Percentiles rank a stretch among this genome's conserved stretches.
Conservation (phyloP, 306 rosid species). For the Inga oerstediana region DNA sequence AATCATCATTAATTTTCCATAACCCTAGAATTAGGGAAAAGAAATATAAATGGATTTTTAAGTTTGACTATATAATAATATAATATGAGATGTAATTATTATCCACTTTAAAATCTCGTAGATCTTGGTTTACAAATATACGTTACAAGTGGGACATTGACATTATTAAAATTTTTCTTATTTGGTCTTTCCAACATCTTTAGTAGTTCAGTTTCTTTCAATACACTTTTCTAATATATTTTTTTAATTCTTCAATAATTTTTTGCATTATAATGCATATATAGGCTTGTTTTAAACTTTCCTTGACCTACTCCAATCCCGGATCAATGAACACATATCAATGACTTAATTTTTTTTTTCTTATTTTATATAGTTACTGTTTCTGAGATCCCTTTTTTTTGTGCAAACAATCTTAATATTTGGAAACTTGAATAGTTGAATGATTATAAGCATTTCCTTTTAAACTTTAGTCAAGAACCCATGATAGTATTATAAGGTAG, state of each 20-base stretch:
- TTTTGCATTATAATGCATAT: background rate
- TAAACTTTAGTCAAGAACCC: too few species aligned
- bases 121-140: slow-evolving; percentile 30
- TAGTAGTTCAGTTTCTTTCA: background rate
- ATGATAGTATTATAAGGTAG: too few species aligned
- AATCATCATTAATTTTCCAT: background rate
- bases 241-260: background rate
- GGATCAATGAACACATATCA: background rate
- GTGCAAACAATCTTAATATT: background rate
- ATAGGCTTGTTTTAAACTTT: background rate
- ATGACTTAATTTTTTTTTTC: background rate
- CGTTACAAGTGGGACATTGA: slow-evolving; percentile 15
- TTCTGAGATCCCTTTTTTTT: background rate
- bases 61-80: slow-evolving; percentile 1
- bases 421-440: too few species aligned
- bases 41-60: slow-evolving; percentile 1
- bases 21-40: slow-evolving; percentile 24
- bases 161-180: background rate
- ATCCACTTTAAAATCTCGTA: background rate
- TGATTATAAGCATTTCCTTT: background rate
- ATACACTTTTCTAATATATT: background rate
- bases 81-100: slow-evolving; percentile 6
- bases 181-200: background rate
- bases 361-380: background rate
- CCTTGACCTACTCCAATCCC: background rate